Conservation (phyloP, 1,284 basidiomycete genomes). For the Sphagnurus paluster region DNA sequence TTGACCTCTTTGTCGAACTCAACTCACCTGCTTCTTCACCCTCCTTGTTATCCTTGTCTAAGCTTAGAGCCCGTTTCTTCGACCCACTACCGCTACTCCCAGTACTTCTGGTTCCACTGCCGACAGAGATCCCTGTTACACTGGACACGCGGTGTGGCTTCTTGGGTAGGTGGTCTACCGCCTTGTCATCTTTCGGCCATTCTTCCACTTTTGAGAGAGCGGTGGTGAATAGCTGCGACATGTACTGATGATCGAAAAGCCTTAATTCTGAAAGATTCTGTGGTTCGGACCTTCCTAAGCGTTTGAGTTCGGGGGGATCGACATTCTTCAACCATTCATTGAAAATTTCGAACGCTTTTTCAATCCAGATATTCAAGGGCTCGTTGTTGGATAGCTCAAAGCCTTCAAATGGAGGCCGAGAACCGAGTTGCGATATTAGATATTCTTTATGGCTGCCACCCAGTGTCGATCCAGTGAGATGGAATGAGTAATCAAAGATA, state of each 20-base stretch:
- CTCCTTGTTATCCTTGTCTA: no score
- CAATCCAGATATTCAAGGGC: not conserved
- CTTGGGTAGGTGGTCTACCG: not conserved
- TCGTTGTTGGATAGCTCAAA: not conserved
- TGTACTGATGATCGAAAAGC: not conserved
- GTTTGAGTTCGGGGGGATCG: not conserved
- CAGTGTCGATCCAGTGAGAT: not conserved
- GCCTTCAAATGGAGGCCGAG: not conserved
- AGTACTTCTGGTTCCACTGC: no score
- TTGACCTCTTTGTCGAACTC: no score
- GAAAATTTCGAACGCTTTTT: not conserved
- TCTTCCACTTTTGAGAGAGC: not conserved
- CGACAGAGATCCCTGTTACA: no score
- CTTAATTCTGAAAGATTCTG: not conserved
- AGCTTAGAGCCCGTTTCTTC: no score
- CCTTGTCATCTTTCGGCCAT: not conserved
- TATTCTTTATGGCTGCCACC: not conserved
- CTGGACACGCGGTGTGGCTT: no score
- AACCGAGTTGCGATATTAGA: not conserved
- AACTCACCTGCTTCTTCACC: no score
- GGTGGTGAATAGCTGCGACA: not conserved
- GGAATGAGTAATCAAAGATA: not conserved
- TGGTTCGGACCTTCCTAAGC: not conserved
- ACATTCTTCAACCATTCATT: not conserved
- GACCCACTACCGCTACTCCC: no score